These are phyloP conservation scores for Nymphaea thermarum DNA, from an alignment of 164 flowering plant genomes.

Conservation along the genomic window DNA sequence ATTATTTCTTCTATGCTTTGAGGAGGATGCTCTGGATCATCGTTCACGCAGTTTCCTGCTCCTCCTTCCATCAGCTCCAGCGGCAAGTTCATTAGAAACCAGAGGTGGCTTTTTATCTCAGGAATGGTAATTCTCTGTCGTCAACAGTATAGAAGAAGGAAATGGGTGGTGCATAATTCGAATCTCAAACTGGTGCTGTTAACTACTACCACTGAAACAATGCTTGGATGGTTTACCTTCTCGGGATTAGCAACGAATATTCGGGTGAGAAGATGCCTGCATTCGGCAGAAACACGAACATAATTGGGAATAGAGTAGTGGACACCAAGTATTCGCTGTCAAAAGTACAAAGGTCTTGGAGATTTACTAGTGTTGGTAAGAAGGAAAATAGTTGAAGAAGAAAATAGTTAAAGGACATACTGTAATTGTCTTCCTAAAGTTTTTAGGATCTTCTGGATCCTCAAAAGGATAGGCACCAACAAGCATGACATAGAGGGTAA, in stretches of 20 bases:
- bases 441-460: constrained; percentile 76
- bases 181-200: no score
- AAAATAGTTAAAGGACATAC: constrained; percentile 18
- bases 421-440: constrained; percentile 59
- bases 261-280: constrained; percentile 62
- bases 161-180: neutral
- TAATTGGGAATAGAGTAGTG: constrained; percentile 72
- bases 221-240: constrained; percentile 22
- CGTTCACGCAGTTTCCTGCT: constrained; percentile 17
- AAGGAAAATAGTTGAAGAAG: no score
- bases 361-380: no score
- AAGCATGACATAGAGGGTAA: constrained; percentile 78
- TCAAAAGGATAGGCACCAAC: constrained; percentile 87
- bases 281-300: constrained; percentile 52
- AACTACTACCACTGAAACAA: no score
- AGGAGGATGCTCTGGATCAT: constrained; percentile 18
- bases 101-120: constrained; percentile 58
- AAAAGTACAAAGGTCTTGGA: no score
- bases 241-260: constrained; percentile 70
- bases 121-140: constrained; percentile 62
- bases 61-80: constrained; percentile 43
- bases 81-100: constrained; percentile 77
- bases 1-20: constrained; percentile 65
- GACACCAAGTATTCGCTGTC: constrained; percentile 64
- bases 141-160: constrained; percentile 2